phyloP scores from a whole-genome alignment of 306 rosid species.

The Vigna radiata region DNA sequence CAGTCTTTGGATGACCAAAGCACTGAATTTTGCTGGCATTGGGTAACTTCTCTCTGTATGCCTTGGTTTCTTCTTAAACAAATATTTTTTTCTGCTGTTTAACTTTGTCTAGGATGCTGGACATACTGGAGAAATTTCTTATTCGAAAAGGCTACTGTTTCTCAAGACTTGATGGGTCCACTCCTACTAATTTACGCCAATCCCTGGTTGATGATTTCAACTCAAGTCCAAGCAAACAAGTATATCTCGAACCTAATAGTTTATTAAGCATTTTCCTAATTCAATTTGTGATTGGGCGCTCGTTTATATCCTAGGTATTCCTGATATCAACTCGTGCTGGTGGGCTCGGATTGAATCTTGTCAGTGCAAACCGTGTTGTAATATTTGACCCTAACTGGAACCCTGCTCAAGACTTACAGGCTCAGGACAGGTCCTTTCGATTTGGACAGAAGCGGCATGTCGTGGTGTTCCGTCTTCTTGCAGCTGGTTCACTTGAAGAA shows the following conservation, averaged over 20 bases:
- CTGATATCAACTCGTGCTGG: conserved; percentile 96
- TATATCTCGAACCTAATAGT: conserved; percentile 41
- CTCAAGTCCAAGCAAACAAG: conserved; percentile 94
- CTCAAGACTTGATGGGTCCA: conserved; percentile 96
- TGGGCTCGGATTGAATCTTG: conserved; percentile 97
- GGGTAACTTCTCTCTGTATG: conserved; percentile 20
- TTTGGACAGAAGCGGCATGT: conserved; percentile 96
- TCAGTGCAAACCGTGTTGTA: conserved; percentile 95
- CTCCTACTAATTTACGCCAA: conserved; percentile 86
- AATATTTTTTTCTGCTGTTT: conserved; percentile 34
- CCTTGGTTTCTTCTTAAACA: not conserved
- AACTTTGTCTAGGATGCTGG: conserved; percentile 81
- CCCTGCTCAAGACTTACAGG: conserved; percentile 97
- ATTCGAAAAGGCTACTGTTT: conserved; percentile 88
- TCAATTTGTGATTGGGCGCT: conserved; percentile 31
- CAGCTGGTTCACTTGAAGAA: conserved; percentile 95
- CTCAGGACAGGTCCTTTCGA: conserved; percentile 96
- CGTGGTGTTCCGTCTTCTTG: conserved; percentile 85
- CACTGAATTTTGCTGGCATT: conserved; percentile 29
- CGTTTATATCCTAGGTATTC: conserved; percentile 70
- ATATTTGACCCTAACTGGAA: conserved; percentile 98
- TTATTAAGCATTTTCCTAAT: conserved; percentile 29
- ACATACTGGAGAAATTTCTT: conserved; percentile 89
- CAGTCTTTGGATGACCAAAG: conserved; percentile 4
- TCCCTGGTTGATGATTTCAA: conserved; percentile 88